Evolutionary conservation across 2,329 filamentous ascomycete species (phyloP).

Genomic region (Fusarium succisae): DNA sequence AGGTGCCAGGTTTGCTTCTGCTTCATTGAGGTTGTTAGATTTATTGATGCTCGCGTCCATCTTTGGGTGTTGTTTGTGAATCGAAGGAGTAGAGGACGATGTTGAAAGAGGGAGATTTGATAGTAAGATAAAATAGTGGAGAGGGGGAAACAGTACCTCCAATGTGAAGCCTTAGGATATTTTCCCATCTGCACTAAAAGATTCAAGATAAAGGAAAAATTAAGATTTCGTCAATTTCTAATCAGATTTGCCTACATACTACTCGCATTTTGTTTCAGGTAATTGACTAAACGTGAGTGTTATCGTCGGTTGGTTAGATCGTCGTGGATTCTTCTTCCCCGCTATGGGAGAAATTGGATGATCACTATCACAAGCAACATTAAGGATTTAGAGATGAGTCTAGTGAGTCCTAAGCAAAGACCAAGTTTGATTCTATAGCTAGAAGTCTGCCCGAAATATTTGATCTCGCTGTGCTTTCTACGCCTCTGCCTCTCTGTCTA

Average conservation of each 20-base stretch:
- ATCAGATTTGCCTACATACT: neutral
- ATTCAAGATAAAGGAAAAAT: neutral
- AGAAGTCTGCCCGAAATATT: neutral
- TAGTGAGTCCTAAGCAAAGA: neutral
- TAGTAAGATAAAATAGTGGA: constrained; percentile 1
- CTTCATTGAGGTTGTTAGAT: rapidly evolving
- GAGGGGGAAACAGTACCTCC: neutral
- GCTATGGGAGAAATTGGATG: neutral
- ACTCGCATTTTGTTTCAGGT: neutral
- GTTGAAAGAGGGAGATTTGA: neutral
- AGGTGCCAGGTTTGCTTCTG: neutral
- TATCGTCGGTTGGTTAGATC: neutral
- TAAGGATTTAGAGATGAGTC: neutral
- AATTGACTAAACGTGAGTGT: neutral
- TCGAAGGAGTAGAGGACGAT: neutral
- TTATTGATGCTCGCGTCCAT: neutral
- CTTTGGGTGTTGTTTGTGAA: neutral
- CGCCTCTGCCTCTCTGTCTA: neutral
- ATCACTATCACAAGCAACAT: neutral
- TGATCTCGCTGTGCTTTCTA: neutral
- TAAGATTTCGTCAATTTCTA: neutral
- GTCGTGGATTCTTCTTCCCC: constrained; percentile 14
- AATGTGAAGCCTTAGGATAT: neutral
- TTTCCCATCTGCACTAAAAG: neutral
- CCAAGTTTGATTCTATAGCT: neutral